Evolutionary conservation across 129 eudicot species (phyloP).

Genomic region (Centrapalus pauciflorus): DNA sequence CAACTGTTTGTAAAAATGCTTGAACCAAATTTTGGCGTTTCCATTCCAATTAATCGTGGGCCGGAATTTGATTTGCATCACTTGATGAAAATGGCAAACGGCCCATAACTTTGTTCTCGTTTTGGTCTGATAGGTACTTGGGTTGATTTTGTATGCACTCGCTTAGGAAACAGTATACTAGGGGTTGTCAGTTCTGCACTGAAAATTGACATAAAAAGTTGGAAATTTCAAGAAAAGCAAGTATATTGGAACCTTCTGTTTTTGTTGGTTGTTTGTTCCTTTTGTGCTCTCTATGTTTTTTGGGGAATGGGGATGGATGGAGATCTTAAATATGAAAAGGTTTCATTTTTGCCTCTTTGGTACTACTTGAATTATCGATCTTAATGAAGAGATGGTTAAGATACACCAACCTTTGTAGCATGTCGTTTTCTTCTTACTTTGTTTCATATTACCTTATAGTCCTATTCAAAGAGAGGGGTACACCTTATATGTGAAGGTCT

Average conservation of each 20-base stretch:
- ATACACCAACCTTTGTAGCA: background rate
- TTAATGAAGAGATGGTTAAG: background rate
- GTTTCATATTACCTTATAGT: background rate
- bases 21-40: background rate
- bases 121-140: background rate
- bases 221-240: background rate
- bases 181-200: background rate
- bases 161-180: too few species aligned
- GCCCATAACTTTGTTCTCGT: too few species aligned
- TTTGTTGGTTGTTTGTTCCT: background rate
- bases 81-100: too few species aligned
- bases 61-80: background rate
- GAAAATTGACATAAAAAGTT: background rate
- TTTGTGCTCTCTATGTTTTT: too few species aligned
- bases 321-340: background rate
- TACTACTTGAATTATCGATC: background rate
- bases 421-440: background rate
- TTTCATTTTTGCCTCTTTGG: too few species aligned
- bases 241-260: background rate
- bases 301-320: too few species aligned
- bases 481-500: background rate
- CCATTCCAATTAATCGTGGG: background rate
- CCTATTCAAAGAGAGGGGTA: too few species aligned
- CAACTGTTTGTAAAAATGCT: constrained; percentile 32
- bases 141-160: background rate